Conservation (phyloP, 768 basidiomycete species). For the Lepiota subincarnata region DNA sequence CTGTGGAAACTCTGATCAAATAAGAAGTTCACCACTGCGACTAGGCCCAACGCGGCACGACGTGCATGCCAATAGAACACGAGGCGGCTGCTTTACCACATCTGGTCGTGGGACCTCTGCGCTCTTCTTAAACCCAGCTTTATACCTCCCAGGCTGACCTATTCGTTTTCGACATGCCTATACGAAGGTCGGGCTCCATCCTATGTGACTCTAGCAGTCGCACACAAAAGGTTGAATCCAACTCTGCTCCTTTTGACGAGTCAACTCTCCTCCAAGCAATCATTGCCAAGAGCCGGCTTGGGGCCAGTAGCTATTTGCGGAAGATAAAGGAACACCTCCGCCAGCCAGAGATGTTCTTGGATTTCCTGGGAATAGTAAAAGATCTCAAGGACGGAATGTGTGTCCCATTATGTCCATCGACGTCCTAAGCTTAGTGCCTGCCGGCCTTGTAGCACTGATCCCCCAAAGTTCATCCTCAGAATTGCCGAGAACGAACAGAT, state of each 20-base stretch:
- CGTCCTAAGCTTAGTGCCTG: neutral
- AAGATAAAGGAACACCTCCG: constrained; percentile 2
- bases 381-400: neutral
- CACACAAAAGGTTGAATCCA: neutral
- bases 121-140: neutral
- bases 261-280: neutral
- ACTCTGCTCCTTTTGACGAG: neutral
- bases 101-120: neutral
- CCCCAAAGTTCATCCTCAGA: neutral
- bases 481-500: neutral
- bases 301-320: neutral
- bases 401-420: neutral
- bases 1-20: no score
- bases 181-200: neutral
- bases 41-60: neutral
- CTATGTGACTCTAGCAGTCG: neutral
- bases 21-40: neutral
- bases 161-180: neutral
- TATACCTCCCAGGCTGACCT: neutral
- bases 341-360: neutral
- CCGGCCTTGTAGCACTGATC: neutral
- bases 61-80: constrained; percentile 6
- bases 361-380: neutral
- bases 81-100: neutral
- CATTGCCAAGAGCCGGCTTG: neutral